Base-by-base conservation (phyloP, 1,284 basidiomycete genomes). In the Rhizoctonia solani region DNA sequence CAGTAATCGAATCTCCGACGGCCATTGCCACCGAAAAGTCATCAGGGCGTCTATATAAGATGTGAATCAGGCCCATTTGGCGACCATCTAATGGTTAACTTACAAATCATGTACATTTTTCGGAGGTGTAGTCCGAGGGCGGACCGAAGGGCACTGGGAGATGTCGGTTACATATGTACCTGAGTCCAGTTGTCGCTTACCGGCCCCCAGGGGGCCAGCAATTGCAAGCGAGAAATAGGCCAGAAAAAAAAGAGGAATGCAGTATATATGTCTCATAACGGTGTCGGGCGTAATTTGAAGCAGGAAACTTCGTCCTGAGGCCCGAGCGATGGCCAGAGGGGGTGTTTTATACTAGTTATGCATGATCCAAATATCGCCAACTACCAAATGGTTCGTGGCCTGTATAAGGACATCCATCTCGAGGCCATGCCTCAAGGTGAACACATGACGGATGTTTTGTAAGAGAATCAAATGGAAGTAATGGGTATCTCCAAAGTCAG, bases 1-100 rank as follows among this genome's bases (percentile, higher is more conserved):
- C 78, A 0, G 77, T 76, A 70, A 79, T 78, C 1, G 75, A 76
- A 67, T 79, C 78, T 0, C 78, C 78, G 14, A 78, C 21, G 5
- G 77, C 78, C 74, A 78, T 76, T 42, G 77, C 70, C n/a, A 77
- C 75, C 9, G 71, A 71, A 56, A 79, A 75, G 54, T 78, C 76
- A 54, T 79, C 77, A 39, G 77, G 77, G 0, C 77, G 76, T 1
- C 76, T 70, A 14, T 9, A 4, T 6, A 13, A 53, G 6, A 29
- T 14, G n/a, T 52, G 19, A n/a, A 21, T 19, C n/a, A n/a, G n/a
- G n/a, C n/a, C 16, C 29, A 42, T 52, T 13, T 23, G 32, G 23
- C 23, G 25, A 9, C 13, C 21, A 52, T 5, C 8, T 11, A 27
- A n/a, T 37, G n/a, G 27, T 9, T 11, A 4, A 29, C 69, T 70